Evolutionary conservation across 176 grass and related monocot species (phyloP).

Genomic region (Avena sativa): DNA sequence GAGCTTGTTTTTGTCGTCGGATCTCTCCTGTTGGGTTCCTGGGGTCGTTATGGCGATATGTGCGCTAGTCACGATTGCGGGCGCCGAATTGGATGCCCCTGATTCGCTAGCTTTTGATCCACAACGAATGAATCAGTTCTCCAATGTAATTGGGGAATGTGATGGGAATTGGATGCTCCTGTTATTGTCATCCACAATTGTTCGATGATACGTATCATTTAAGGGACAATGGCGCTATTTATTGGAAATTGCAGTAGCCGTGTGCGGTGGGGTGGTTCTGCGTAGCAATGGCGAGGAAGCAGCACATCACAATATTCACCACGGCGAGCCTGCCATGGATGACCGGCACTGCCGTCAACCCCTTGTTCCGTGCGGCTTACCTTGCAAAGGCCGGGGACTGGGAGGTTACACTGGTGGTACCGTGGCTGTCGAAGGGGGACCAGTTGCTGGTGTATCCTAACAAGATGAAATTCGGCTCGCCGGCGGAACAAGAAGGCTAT

Average conservation of each 20-base stretch:
- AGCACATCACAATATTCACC: conserved; percentile 84
- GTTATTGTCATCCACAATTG: not conserved
- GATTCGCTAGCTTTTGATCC: not conserved
- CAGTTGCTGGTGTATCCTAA: conserved; percentile 91
- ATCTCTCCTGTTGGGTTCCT: conserved; percentile 24
- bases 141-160: not conserved
- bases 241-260: conserved; percentile 47
- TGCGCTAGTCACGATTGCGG: conserved; percentile 6
- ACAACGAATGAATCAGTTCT: conserved; percentile 26
- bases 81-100: conserved; percentile 39
- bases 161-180: not conserved
- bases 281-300: conserved; percentile 59
- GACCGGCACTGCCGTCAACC: conserved; percentile 95
- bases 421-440: conserved; percentile 81
- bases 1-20: not conserved
- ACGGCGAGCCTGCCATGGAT: conserved; percentile 96
- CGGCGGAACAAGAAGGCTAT: conserved; percentile 72
- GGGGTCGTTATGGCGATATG: not conserved
- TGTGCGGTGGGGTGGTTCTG: conserved; percentile 26
- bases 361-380: conserved; percentile 89
- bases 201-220: conserved; percentile 5
- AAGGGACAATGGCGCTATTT: not conserved
- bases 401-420: conserved; percentile 83
- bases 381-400: conserved; percentile 67
- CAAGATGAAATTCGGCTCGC: conserved; percentile 75